Conservation (phyloP, 2,329 filamentous ascomycete genomes). For the Eurotiales sp. region DNA sequence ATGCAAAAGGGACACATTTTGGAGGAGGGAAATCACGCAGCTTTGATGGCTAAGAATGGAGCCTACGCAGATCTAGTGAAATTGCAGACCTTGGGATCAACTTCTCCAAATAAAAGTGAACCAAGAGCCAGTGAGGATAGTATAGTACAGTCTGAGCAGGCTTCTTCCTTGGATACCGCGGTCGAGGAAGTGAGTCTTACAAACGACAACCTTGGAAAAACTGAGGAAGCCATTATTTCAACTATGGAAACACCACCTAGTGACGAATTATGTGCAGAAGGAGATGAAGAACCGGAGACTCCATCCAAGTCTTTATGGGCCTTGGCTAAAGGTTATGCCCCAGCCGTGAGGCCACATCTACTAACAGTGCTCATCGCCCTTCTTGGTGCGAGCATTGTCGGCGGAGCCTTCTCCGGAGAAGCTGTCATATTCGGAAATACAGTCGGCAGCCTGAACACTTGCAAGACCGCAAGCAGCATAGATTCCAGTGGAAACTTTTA, state of each 20-base stretch:
- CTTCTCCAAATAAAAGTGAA: not conserved
- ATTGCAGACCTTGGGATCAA: constrained; percentile 36
- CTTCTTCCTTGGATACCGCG: not conserved
- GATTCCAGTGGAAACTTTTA: constrained; percentile 51
- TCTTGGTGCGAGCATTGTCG: constrained; percentile 51
- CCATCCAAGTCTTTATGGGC: constrained; percentile 26
- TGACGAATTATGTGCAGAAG: constrained; percentile 19
- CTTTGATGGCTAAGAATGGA: constrained; percentile 64
- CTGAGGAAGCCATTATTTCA: not conserved
- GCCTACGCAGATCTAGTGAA: constrained; percentile 62
- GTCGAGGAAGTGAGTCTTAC: not conserved
- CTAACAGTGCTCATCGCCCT: constrained; percentile 48
- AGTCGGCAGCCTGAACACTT: constrained; percentile 55
- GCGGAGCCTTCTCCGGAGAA: constrained; percentile 55
- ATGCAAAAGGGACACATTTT: constrained; percentile 79
- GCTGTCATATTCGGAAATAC: constrained; percentile 60
- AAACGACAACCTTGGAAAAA: not conserved
- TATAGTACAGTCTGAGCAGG: not conserved
- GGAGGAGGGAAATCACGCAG: constrained; percentile 84
- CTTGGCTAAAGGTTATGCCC: constrained; percentile 25
- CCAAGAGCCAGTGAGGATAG: not conserved
- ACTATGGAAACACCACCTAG: constrained; percentile 9
- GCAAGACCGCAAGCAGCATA: constrained; percentile 48
- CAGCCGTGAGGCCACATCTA: constrained; percentile 39
- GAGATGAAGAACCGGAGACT: constrained; percentile 26